Evolutionary conservation across 1,139 yeast species (phyloP).

Genomic region (Yamadazyma taylorii): DNA sequence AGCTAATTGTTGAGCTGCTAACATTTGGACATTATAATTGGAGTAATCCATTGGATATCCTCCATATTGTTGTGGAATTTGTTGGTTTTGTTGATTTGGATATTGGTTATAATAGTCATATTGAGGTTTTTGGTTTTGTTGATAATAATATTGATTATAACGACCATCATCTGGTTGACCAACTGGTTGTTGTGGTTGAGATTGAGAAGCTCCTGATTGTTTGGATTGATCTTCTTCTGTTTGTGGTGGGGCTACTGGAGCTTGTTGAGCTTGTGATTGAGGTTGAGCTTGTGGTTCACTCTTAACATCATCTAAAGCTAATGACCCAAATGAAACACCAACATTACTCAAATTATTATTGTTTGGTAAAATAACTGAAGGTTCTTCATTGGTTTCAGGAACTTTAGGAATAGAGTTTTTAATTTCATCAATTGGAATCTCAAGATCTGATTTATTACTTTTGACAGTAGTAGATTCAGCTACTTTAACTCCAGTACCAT

Average conservation of each 20-base stretch:
- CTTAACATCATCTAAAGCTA: conserved; percentile 51
- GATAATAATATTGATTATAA: conserved; percentile 24
- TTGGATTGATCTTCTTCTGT: neutral
- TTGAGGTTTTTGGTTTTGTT: conserved; percentile 25
- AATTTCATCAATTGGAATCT: conserved; percentile 17
- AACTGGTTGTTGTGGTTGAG: conserved; percentile 14
- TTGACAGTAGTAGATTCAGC: conserved; percentile 1
- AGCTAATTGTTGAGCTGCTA: conserved; percentile 36
- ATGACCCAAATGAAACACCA: conserved; percentile 72
- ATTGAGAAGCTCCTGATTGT: conserved; percentile 3
- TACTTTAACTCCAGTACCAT: neutral
- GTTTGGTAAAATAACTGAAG: conserved; percentile 67
- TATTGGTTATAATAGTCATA: conserved; percentile 25
- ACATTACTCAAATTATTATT: conserved; percentile 51
- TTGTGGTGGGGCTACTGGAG: conserved; percentile 6
- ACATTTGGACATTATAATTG: conserved; percentile 36
- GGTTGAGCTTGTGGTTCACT: conserved; percentile 16
- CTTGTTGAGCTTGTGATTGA: conserved; percentile 13
- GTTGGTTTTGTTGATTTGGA: conserved; percentile 23
- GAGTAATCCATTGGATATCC: conserved; percentile 49
- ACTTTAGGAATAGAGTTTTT: conserved; percentile 18
- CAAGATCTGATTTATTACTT: conserved; percentile 7
- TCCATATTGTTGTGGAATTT: conserved; percentile 44
- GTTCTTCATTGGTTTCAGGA: conserved; percentile 16
- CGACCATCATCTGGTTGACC: conserved; percentile 28